Conservation (phyloP, 2,329 filamentous ascomycete species). For the Botrytis fragariae region DNA sequence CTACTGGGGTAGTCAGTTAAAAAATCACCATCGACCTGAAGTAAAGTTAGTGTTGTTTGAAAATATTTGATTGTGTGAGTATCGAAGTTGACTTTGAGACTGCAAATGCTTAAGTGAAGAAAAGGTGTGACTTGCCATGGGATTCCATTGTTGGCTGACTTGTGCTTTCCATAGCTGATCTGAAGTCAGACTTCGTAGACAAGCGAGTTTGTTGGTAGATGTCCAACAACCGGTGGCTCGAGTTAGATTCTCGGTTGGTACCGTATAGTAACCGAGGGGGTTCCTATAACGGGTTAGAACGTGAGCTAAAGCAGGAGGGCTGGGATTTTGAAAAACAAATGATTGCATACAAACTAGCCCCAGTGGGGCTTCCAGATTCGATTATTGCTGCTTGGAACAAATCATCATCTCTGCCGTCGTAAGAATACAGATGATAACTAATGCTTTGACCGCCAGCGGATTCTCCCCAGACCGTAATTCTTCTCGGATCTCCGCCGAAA, state of each 20-base stretch:
- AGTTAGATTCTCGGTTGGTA: slow-evolving; percentile 41
- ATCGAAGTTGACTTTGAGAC: not conserved
- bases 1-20: slow-evolving; percentile 48
- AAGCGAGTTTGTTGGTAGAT: slow-evolving; percentile 27
- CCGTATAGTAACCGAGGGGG: slow-evolving; percentile 39
- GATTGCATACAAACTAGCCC: slow-evolving; percentile 11
- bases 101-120: not conserved
- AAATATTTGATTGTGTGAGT: not conserved
- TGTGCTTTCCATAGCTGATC: slow-evolving; percentile 25
- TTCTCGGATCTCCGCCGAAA: slow-evolving; percentile 43
- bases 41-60: not conserved
- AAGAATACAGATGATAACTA: slow-evolving; percentile 53
- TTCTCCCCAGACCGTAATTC: slow-evolving; percentile 45
- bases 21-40: slow-evolving; percentile 45
- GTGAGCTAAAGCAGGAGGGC: no score
- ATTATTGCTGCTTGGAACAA: slow-evolving; percentile 55
- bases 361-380: slow-evolving; percentile 47
- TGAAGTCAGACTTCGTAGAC: slow-evolving; percentile 27
- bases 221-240: slow-evolving; percentile 33
- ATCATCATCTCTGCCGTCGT: slow-evolving; percentile 53
- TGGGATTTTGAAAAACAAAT: not conserved
- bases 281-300: slow-evolving; percentile 7
- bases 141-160: slow-evolving; percentile 30
- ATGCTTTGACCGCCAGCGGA: slow-evolving; percentile 53
- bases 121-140: slow-evolving; percentile 9